These are phyloP conservation scores for Avena sativa DNA, from an alignment of 176 grass and related monocot species.

Conservation along the genomic window DNA sequence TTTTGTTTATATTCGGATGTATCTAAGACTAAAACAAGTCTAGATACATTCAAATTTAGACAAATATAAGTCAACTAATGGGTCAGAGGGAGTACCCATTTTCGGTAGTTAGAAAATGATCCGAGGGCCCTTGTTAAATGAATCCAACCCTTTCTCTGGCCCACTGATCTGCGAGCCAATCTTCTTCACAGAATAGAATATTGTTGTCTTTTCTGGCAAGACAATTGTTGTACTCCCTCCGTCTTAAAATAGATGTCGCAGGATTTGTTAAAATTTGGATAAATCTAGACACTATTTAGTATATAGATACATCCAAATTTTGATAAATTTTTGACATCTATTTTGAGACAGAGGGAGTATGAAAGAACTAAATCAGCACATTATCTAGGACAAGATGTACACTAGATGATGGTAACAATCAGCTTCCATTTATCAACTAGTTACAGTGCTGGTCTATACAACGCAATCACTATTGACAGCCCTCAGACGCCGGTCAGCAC, in stretches of 20 bases:
- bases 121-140: background rate
- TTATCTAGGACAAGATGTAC: background rate
- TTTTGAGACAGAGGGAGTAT: no score
- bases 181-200: background rate
- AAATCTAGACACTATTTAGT: no score
- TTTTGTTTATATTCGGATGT: no score
- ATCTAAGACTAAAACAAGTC: no score
- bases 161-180: background rate
- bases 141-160: background rate
- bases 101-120: background rate
- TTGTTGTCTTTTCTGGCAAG: background rate
- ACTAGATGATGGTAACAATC: slow-evolving; percentile 34
- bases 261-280: no score
- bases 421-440: slow-evolving; percentile 52
- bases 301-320: no score
- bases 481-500: slow-evolving; percentile 31
- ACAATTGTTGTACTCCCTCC: background rate
- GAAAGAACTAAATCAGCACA: background rate
- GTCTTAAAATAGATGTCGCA: no score
- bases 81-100: background rate
- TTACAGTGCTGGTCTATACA: slow-evolving; percentile 53
- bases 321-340: no score
- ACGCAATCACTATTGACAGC: slow-evolving; percentile 53
- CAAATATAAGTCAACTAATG: no score
- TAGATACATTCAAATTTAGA: no score